These are phyloP conservation scores for Porogramme epimiltina DNA, from an alignment of 1,284 basidiomycete genomes.

Conservation along the genomic window DNA sequence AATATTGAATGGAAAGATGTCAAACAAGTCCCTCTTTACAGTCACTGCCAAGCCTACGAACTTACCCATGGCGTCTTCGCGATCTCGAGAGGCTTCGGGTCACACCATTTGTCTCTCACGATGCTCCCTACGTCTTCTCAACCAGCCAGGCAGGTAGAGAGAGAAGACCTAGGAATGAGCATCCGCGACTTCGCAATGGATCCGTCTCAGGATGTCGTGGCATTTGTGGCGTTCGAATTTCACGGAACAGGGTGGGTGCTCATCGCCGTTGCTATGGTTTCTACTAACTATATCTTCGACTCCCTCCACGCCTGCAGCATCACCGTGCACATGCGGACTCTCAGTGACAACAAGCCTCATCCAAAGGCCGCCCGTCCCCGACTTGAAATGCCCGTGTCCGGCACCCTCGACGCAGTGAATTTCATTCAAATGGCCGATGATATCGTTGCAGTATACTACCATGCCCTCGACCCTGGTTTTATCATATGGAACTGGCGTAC, in stretches of 20 bases:
- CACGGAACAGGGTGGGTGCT: slow-evolving; percentile 29
- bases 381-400: slow-evolving; percentile 27
- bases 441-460: slow-evolving; percentile 49
- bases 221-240: slow-evolving; percentile 33
- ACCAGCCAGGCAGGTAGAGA: slow-evolving; percentile 25
- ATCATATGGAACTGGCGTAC: slow-evolving; percentile 59
- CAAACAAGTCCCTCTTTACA: slow-evolving; percentile 36
- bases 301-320: too few relatives aligned
- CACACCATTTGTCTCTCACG: slow-evolving; percentile 37
- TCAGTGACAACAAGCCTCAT: slow-evolving; percentile 46
- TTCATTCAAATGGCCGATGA: slow-evolving; percentile 55
- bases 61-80: slow-evolving; percentile 58
- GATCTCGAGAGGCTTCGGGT: slow-evolving; percentile 37
- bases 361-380: slow-evolving; percentile 29
- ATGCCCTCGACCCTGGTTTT: slow-evolving; percentile 37
- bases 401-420: slow-evolving; percentile 32
- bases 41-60: slow-evolving; percentile 54
- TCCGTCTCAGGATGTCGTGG: slow-evolving; percentile 60
- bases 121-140: slow-evolving; percentile 39
- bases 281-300: not conserved
- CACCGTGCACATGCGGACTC: slow-evolving; percentile 36
- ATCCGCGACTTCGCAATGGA: slow-evolving; percentile 65
- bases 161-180: slow-evolving; percentile 43
- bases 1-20: slow-evolving; percentile 38
- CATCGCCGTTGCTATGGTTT: not conserved